These are phyloP conservation scores for Fusarium graminum DNA, from an alignment of 2,329 filamentous ascomycete genomes.

Conservation along the genomic window DNA sequence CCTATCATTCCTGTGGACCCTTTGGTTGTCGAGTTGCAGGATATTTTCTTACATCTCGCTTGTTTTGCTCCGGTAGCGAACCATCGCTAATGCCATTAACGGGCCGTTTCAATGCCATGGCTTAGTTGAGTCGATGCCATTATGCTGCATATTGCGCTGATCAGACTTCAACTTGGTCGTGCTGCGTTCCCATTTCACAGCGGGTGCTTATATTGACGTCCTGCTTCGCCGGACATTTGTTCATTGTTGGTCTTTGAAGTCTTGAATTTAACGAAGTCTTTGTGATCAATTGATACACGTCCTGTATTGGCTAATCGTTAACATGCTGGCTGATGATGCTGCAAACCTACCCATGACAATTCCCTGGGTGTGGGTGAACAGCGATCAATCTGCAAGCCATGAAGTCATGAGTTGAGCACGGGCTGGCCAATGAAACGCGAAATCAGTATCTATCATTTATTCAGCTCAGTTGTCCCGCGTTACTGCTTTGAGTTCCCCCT, in stretches of 20 bases:
- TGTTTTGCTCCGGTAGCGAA: not conserved
- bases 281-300: conserved; percentile 17
- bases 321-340: not conserved
- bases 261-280: not conserved
- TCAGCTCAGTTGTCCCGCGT: conserved; percentile 19
- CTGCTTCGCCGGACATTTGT: not conserved
- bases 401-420: conserved; percentile 18
- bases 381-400: conserved; percentile 1
- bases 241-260: not conserved
- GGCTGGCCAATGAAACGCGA: conserved; percentile 12
- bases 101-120: conserved; percentile 1
- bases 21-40: not conserved
- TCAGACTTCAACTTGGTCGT: conserved; percentile 5
- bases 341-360: conserved; percentile 16
- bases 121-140: conserved; percentile 4
- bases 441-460: conserved; percentile 7
- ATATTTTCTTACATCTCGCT: not conserved
- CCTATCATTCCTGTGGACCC: not conserved
- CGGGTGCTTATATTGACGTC: conserved; percentile 28
- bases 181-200: not conserved
- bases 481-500: conserved; percentile 8
- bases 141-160: conserved; percentile 12
- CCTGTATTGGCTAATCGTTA: conserved; percentile 2
- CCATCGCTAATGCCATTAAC: conserved; percentile 16
- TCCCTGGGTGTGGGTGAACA: not conserved